Evolutionary conservation across 257 asterid species (phyloP).

Genomic region (Capsicum pubescens): DNA sequence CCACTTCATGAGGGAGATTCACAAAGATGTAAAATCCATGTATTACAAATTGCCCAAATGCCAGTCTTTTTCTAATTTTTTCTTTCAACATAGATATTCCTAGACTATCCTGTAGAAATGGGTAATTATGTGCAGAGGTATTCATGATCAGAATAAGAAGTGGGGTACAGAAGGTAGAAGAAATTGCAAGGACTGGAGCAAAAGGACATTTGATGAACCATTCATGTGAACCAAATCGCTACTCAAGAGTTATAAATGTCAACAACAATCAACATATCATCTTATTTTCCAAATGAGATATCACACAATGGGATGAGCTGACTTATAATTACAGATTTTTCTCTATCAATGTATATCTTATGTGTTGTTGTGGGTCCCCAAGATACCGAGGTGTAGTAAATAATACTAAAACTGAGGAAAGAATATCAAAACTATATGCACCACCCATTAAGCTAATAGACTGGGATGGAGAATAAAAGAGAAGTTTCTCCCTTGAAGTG

Average conservation of each 20-base stretch:
- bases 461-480: conserved; percentile 77
- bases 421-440: conserved; percentile 63
- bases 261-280: conserved; percentile 79
- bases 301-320: conserved; percentile 83
- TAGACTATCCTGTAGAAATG: too few species aligned
- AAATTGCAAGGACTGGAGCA: too few species aligned
- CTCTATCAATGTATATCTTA: conserved; percentile 79
- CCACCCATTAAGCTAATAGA: conserved; percentile 70
- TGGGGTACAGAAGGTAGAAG: too few species aligned
- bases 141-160: too few species aligned
- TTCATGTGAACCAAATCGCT: conserved; percentile 77
- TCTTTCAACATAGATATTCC: too few species aligned
- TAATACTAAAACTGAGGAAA: conserved; percentile 81
- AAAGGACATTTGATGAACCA: too few species aligned
- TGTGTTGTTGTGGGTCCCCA: conserved; percentile 86
- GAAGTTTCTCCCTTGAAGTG: conserved; percentile 23
- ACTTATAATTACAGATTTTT: conserved; percentile 93
- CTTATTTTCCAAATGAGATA: conserved; percentile 92
- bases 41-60: too few species aligned
- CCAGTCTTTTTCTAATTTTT: too few species aligned
- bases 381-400: conserved; percentile 94
- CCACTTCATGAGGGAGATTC: too few species aligned
- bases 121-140: too few species aligned
- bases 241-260: conserved; percentile 79
- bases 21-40: too few species aligned